phyloP scores from a whole-genome alignment of 306 rosid genomes.

The Delonix regia region DNA sequence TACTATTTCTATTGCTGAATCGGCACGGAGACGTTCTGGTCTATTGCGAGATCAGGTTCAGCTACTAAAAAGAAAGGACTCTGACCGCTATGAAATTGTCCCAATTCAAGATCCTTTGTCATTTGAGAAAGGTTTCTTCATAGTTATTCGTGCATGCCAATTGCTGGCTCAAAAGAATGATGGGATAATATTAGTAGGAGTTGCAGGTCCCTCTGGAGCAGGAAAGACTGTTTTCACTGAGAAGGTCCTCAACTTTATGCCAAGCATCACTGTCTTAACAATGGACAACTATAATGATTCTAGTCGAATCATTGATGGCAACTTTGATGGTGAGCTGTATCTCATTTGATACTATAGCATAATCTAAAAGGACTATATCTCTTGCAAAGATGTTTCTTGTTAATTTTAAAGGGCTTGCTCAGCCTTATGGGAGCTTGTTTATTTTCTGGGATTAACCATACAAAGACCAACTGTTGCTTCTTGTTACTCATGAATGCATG shows the following conservation, averaged over 20 bases:
- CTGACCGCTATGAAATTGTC: slow-evolving; percentile 76
- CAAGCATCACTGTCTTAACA: slow-evolving; percentile 86
- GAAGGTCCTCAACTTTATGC: slow-evolving; percentile 85
- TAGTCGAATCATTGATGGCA: slow-evolving; percentile 92
- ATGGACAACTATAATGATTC: slow-evolving; percentile 96
- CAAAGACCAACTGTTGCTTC: slow-evolving; percentile 3
- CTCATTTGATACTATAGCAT: background rate
- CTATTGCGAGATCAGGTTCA: slow-evolving; percentile 90
- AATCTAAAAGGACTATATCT: background rate
- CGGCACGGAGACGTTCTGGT: slow-evolving; percentile 75
- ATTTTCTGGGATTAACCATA: background rate
- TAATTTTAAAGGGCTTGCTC: background rate
- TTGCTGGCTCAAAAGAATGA: slow-evolving; percentile 88
- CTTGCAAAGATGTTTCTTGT: background rate
- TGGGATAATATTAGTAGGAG: slow-evolving; percentile 85
- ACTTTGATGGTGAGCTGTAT: slow-evolving; percentile 75
- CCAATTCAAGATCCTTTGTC: slow-evolving; percentile 80
- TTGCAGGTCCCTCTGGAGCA: slow-evolving; percentile 98
- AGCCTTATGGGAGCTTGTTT: background rate
- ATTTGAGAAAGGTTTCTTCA: slow-evolving; percentile 96
- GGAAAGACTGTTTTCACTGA: slow-evolving; percentile 96
- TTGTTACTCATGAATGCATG: background rate
- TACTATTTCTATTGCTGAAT: slow-evolving; percentile 61
- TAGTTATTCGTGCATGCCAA: slow-evolving; percentile 91
- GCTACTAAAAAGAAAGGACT: slow-evolving; percentile 69